These are phyloP conservation scores for Zizania latifolia DNA, from an alignment of 176 grass and related monocot species.

Conservation along the genomic window DNA sequence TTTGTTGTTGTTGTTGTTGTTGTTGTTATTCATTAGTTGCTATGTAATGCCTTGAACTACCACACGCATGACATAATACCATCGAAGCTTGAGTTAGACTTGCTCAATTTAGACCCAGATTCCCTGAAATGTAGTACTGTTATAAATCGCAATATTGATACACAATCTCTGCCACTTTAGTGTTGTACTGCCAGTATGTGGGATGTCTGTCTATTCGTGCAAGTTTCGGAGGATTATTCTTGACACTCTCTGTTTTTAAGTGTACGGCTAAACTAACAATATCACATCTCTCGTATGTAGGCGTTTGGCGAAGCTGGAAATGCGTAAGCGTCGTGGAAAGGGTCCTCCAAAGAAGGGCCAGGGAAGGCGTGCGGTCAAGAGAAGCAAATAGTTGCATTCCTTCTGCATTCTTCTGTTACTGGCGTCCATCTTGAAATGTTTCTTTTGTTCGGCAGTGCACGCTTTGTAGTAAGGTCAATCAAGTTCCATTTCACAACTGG, in stretches of 20 bases:
- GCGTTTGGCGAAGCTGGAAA: conserved; percentile 73
- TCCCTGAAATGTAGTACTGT: neutral
- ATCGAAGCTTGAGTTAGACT: neutral
- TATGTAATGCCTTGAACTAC: neutral
- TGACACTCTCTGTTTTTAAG: neutral
- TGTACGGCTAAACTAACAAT: neutral
- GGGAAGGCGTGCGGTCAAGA: conserved; percentile 89
- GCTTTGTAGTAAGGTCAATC: neutral
- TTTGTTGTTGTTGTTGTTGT: no score
- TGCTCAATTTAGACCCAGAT: neutral
- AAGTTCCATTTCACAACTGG: neutral
- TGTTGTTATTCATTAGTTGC: no score
- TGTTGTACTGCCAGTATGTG: neutral
- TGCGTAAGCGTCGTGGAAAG: conserved; percentile 91
- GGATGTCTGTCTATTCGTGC: neutral
- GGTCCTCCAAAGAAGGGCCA: conserved; percentile 95
- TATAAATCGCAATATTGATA: neutral
- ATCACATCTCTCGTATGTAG: conserved; percentile 26
- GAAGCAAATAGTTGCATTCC: conserved; percentile 49
- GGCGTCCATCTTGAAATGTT: neutral
- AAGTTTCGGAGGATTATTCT: no score
- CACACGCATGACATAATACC: neutral
- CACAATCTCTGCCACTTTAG: neutral
- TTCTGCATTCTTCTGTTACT: neutral
- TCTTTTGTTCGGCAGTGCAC: neutral